Evolutionary conservation across 2,329 filamentous ascomycete genomes (phyloP).

Genomic region (Aspergillus calidoustus): DNA sequence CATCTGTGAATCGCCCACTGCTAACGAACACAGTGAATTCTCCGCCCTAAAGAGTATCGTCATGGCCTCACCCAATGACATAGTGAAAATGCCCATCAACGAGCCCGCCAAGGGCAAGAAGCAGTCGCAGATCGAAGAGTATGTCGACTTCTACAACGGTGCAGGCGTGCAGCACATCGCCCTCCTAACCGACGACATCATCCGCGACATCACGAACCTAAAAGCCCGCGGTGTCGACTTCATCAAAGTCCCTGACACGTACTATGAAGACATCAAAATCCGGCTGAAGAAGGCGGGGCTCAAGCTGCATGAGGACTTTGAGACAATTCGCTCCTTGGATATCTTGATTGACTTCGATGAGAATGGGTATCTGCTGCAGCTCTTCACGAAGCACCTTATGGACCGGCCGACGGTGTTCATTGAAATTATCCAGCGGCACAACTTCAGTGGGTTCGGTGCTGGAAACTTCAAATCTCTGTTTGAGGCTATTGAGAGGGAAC

Average conservation of each 20-base stretch:
- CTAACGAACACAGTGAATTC: conserved; percentile 64
- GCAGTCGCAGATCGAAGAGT: conserved; percentile 93
- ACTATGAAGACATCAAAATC: conserved; percentile 77
- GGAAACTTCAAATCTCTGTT: conserved; percentile 96
- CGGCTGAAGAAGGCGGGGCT: conserved; percentile 68
- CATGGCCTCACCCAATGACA: conserved; percentile 82
- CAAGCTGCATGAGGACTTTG: conserved; percentile 77
- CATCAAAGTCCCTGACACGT: conserved; percentile 84
- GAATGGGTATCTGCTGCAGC: conserved; percentile 76
- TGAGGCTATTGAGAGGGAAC: conserved; percentile 93
- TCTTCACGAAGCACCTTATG: conserved; percentile 87
- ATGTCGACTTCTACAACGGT: conserved; percentile 86
- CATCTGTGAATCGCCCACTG: background rate
- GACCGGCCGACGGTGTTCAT: conserved; percentile 94
- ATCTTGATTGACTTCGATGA: conserved; percentile 97
- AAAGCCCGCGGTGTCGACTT: conserved; percentile 90
- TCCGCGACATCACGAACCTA: conserved; percentile 75
- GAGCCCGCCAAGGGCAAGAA: conserved; percentile 90
- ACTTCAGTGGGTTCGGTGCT: conserved; percentile 89
- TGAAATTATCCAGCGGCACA: conserved; percentile 91
- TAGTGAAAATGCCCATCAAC: conserved; percentile 98
- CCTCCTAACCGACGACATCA: conserved; percentile 79
- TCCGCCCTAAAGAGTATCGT: conserved; percentile 86
- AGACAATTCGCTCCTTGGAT: conserved; percentile 74
- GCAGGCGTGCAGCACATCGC: conserved; percentile 94